Percentiles rank a stretch among this genome's conserved stretches.
Conservation (phyloP, 1,284 basidiomycete genomes). For the Sutorius eximius region DNA sequence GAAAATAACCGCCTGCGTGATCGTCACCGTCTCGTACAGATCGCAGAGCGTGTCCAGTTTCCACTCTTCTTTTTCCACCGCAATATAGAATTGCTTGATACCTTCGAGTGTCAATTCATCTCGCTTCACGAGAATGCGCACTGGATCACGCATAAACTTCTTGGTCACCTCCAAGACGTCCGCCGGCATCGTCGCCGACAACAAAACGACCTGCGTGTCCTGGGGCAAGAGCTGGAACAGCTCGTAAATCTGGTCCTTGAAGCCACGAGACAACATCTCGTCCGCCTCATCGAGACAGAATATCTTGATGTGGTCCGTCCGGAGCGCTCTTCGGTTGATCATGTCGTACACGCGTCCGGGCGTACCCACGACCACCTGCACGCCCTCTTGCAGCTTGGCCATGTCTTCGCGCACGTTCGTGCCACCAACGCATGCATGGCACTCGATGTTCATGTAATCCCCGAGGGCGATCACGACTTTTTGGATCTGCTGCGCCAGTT, state of each 20-base stretch:
- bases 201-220: slow-evolving; percentile 94
- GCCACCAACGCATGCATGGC: slow-evolving; percentile 97
- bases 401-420: slow-evolving; percentile 98
- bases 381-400: slow-evolving; percentile 95
- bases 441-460: slow-evolving; percentile 99
- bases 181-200: slow-evolving; percentile 94
- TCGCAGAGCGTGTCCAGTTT: slow-evolving; percentile 99
- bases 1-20: slow-evolving; percentile 99
- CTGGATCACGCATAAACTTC: slow-evolving; percentile 99
- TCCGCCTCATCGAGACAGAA: slow-evolving; percentile 97
- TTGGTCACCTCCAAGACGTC: slow-evolving; percentile 99
- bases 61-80: slow-evolving; percentile 99
- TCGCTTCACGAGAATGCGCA: slow-evolving; percentile 98
- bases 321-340: slow-evolving; percentile 91
- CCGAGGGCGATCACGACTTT: slow-evolving; percentile 94
- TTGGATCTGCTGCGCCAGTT: slow-evolving; percentile 96
- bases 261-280: slow-evolving; percentile 95
- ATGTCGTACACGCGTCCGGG: slow-evolving; percentile 99
- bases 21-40: slow-evolving; percentile 96
- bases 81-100: slow-evolving; percentile 99
- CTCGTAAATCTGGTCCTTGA: slow-evolving; percentile 99
- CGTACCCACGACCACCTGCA: slow-evolving; percentile 96
- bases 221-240: slow-evolving; percentile 99
- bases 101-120: slow-evolving; percentile 99
- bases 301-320: slow-evolving; percentile 99